Evolutionary conservation across 208 protist species (phyloP).

Genomic region (Leishmania amazonensis): DNA sequence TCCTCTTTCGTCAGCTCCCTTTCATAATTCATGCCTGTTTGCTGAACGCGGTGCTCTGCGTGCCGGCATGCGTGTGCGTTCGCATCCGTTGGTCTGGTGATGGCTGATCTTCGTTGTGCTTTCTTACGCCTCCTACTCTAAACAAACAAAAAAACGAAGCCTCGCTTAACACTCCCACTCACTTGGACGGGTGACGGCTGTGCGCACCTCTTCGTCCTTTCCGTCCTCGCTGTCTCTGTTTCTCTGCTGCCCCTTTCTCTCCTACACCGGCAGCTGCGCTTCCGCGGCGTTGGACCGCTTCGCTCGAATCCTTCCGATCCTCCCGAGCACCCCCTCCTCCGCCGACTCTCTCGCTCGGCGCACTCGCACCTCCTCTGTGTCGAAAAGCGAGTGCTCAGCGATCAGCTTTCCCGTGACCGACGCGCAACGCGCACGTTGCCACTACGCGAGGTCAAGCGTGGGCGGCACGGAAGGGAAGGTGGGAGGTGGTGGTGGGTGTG

Average conservation of each 20-base stretch:
- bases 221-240: not conserved
- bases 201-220: not conserved
- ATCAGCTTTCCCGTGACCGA: not conserved
- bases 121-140: not conserved
- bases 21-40: not conserved
- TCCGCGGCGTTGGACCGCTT: not conserved
- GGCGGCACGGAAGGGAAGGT: not conserved
- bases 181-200: not conserved
- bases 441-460: not conserved
- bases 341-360: not conserved
- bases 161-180: not conserved
- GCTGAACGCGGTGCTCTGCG: not conserved
- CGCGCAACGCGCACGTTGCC: not conserved
- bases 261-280: not conserved
- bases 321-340: not conserved
- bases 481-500: not conserved
- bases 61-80: not conserved
- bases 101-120: not conserved
- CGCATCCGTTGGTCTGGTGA: not conserved
- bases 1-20: not conserved
- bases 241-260: not conserved
- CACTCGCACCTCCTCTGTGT: not conserved
- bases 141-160: too few species aligned
- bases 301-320: not conserved
- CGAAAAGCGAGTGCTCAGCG: too few species aligned